Evolutionary conservation across 306 rosid species (phyloP), one percentile per base, ranked within the genome.

Genomic region (Senna siamea): DNA sequence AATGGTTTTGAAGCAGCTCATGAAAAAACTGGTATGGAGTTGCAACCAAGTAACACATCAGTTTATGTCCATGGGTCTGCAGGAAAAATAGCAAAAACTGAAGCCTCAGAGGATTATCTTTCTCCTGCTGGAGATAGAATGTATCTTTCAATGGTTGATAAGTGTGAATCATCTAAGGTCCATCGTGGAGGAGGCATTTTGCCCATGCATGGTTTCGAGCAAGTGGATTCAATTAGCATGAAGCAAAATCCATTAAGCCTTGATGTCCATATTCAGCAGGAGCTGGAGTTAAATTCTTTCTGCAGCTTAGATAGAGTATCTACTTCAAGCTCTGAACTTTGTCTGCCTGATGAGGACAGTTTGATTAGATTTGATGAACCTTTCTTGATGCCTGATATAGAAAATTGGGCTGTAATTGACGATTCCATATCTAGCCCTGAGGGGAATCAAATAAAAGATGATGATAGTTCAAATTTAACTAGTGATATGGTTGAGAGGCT

Each of bases 321-420:
- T 19, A 61, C 38, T 58, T 58, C 73, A 37, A 35, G 59, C 80
- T 34, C 20, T 53, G 83, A 79, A 65, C 41, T 81, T 75, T 41
- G 66, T 60, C 79, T 79, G 76, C 93, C 90, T 50, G 90, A 86
- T 48, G 93, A 86, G 79, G 90, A 88, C 48, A 88, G 89, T 66
- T 78, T 88, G 51, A 79, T 73, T 72, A 70, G 58, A 74, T 85
- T 75, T 77, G 90, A 88, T 17, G 85, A 68, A 66, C 67, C 76
- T 73, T 50, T 73, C 75, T 61, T 47, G 65, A 53, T 22, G 72
- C 57, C 69, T 40, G 82, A 85, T 26, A 70, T 38, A 67, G 71
- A 53, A 66, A 69, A 32, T 62, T n/a, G n/a, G n/a, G 44, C 22
- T 50, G 66, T 51, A 56, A 77, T 65, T 74, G 83, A 79, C 70